A percentile compares a stretch with the other conserved stretches of the same genome.
Conservation (phyloP, 164 flowering plant species). For the Dillenia turbinata region DNA sequence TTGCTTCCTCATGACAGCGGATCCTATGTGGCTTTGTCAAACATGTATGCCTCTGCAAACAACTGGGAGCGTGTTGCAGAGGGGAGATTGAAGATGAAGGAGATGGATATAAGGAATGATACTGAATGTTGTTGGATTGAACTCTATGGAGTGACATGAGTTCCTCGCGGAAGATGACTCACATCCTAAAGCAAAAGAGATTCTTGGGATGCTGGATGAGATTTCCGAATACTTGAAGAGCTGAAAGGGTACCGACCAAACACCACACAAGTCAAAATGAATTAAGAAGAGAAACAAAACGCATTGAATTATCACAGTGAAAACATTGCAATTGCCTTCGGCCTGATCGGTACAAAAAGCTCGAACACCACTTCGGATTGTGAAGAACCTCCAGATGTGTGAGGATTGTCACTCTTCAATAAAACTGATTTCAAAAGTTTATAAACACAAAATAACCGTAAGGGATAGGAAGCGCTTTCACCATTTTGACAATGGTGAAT, state of each 20-base stretch:
- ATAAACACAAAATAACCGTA: no score
- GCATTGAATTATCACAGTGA: slow-evolving; percentile 42
- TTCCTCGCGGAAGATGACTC: slow-evolving; percentile 52
- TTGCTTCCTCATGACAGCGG: slow-evolving; percentile 52
- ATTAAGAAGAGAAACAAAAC: slow-evolving; percentile 40
- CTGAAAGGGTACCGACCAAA: slow-evolving; percentile 34
- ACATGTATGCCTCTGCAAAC: slow-evolving; percentile 47
- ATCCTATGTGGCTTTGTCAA: slow-evolving; percentile 56
- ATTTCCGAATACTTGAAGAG: slow-evolving; percentile 23
- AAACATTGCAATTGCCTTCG: slow-evolving; percentile 60
- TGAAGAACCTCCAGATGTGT: slow-evolving; percentile 25
- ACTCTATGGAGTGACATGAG: slow-evolving; percentile 48
- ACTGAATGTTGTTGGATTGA: slow-evolving; percentile 71
- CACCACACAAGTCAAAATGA: slow-evolving; percentile 41
- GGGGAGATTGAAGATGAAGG: slow-evolving; percentile 53
- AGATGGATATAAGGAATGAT: slow-evolving; percentile 48
- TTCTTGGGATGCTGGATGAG: slow-evolving; percentile 49
- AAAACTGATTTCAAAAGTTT: no score
- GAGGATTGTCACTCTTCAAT: no score
- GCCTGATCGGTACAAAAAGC: slow-evolving; percentile 42
- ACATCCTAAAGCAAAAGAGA: slow-evolving; percentile 40
- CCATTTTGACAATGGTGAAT: no score
- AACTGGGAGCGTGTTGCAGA: slow-evolving; percentile 49
- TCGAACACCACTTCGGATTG: slow-evolving; percentile 20
- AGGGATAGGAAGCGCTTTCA: no score